Conservation (phyloP, 805 yeast species). For the Hyphopichia homilentoma region DNA sequence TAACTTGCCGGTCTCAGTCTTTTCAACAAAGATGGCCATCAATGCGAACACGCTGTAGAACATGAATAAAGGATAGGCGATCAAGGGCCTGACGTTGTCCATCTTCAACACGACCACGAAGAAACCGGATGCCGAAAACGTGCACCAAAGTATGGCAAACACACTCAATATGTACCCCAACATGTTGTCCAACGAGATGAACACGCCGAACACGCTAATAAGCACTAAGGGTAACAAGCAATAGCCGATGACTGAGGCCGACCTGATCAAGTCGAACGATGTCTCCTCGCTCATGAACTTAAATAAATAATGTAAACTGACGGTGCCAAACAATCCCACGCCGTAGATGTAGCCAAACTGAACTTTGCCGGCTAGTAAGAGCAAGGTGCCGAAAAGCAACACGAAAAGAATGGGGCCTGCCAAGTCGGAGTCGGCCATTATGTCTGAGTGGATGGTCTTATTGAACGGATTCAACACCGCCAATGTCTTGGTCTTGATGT, state of each 20-base stretch:
- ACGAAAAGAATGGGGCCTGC: conserved; percentile 95
- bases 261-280: conserved; percentile 56
- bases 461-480: conserved; percentile 82
- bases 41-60: conserved; percentile 93
- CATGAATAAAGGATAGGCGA: conserved; percentile 89
- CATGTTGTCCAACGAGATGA: conserved; percentile 63
- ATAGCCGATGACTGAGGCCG: conserved; percentile 91
- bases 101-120: conserved; percentile 81
- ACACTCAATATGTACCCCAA: conserved; percentile 69
- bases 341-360: conserved; percentile 98
- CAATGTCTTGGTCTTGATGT: conserved; percentile 77
- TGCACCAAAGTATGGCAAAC: conserved; percentile 81
- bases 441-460: conserved; percentile 59
- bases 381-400: conserved; percentile 75
- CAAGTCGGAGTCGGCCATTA: conserved; percentile 81
- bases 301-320: conserved; percentile 78
- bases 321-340: conserved; percentile 86
- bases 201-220: conserved; percentile 67
- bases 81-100: conserved; percentile 79
- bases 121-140: conserved; percentile 89
- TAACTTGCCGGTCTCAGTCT: conserved; percentile 14
- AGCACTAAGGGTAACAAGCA: conserved; percentile 87
- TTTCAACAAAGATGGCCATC: conserved; percentile 82
- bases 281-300: conserved; percentile 76
- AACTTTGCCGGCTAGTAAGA: conserved; percentile 84